Evolutionary conservation across 768 basidiomycete genomes (phyloP).

Genomic region (Kwoniella europaea): DNA sequence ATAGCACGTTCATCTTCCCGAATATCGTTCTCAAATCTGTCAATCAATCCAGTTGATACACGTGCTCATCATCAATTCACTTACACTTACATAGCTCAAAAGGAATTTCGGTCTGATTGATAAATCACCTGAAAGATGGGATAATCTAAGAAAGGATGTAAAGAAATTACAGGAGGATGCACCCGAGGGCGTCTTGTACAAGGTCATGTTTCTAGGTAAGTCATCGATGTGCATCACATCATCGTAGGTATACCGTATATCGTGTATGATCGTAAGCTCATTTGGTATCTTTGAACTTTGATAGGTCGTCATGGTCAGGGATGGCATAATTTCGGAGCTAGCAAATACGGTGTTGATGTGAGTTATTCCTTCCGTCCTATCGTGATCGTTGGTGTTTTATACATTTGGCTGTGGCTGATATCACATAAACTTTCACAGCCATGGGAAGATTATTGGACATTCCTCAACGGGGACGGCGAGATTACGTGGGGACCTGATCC

Average conservation of each 20-base stretch:
- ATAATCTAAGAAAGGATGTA: conserved; percentile 37
- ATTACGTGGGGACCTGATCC: conserved; percentile 57
- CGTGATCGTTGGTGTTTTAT: not conserved
- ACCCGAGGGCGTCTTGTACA: conserved; percentile 46
- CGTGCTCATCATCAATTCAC: not conserved
- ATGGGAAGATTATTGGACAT: conserved; percentile 54
- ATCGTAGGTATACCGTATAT: not conserved
- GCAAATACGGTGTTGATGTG: conserved; percentile 51
- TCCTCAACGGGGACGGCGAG: conserved; percentile 45
- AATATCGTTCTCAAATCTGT: not conserved
- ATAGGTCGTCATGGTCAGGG: conserved; percentile 56
- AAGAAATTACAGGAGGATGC: conserved; percentile 40
- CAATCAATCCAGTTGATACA: not conserved
- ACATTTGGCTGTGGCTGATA: no score
- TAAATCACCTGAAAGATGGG: conserved; percentile 43
- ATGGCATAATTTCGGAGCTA: conserved; percentile 52
- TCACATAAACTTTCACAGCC: conserved; percentile 23
- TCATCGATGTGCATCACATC: not conserved
- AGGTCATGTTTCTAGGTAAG: conserved; percentile 54
- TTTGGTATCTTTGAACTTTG: not conserved
- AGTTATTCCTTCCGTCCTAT: conserved; percentile 21
- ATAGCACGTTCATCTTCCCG: not conserved
- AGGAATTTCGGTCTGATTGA: conserved; percentile 50
- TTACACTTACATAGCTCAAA: conserved; percentile 32
- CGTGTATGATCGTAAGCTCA: no score